Evolutionary conservation across 148 eudicot species (phyloP).

Genomic region (Rheum nobile): DNA sequence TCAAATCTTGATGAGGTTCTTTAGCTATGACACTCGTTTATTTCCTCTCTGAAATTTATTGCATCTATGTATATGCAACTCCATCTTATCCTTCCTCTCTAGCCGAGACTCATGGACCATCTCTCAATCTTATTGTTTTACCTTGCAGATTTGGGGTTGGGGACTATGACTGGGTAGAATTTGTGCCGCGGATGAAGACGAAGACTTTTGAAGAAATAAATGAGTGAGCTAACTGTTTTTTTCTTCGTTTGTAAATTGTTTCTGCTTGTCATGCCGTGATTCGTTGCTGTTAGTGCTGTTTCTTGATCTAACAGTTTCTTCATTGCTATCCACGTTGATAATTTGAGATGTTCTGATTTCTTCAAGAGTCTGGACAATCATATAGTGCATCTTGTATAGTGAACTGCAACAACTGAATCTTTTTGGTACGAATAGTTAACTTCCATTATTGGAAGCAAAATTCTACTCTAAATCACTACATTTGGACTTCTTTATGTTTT

Average conservation of each 20-base stretch:
- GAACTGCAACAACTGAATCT: neutral
- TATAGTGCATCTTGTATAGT: neutral
- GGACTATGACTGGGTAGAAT: constrained; percentile 82
- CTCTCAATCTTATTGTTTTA: constrained; percentile 3
- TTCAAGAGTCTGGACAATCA: neutral
- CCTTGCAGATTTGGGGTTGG: constrained; percentile 74
- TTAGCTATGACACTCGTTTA: constrained; percentile 4
- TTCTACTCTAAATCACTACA: neutral
- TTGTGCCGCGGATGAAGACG: constrained; percentile 76
- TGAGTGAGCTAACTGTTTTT: constrained; percentile 36
- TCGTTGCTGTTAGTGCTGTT: neutral
- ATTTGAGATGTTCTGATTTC: neutral
- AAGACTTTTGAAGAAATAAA: constrained; percentile 71
- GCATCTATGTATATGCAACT: neutral
- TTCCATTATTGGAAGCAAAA: neutral
- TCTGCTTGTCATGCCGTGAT: neutral
- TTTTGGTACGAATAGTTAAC: neutral
- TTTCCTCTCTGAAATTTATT: neutral
- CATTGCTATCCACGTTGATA: neutral
- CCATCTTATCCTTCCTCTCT: neutral
- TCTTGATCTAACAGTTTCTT: neutral
- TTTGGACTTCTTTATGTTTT: neutral
- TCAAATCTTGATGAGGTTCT: constrained; percentile 86
- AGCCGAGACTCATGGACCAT: neutral
- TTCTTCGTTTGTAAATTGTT: neutral